Evolutionary conservation across 805 yeast genomes (phyloP).

Genomic region (Yarrowia sp.): DNA sequence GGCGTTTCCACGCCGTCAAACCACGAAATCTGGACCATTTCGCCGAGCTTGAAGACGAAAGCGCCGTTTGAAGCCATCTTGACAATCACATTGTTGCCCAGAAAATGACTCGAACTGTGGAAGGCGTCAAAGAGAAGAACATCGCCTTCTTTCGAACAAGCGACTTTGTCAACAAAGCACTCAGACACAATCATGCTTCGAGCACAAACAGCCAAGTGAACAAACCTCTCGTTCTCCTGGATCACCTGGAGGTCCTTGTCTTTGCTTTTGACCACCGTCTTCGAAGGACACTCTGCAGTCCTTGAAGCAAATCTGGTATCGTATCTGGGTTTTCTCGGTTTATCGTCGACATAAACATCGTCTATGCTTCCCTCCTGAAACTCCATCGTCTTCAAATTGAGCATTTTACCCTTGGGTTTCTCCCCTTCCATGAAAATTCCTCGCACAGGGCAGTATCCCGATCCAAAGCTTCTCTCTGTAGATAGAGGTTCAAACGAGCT

Average conservation of each 20-base stretch:
- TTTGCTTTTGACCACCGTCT: neutral
- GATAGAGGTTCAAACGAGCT: neutral
- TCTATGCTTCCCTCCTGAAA: neutral
- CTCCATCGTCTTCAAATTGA: neutral
- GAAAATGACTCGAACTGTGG: neutral
- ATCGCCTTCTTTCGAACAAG: no score
- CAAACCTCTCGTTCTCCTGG: neutral
- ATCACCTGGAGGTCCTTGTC: neutral
- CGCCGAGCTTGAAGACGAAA: neutral
- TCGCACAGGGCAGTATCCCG: neutral
- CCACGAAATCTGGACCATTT: neutral
- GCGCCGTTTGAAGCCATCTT: neutral
- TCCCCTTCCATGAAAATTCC: neutral
- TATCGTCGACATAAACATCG: no score
- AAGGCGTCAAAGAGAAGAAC: neutral
- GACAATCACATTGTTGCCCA: neutral
- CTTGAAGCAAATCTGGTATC: neutral
- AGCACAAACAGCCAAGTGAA: neutral
- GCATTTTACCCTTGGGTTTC: neutral
- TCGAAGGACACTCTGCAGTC: neutral
- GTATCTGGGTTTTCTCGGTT: no score
- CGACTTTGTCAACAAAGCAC: neutral
- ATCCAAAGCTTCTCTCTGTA: neutral
- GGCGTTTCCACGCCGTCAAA: neutral
- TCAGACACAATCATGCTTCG: neutral